Percentiles rank a stretch among this genome's conserved stretches.
phyloP scores from a whole-genome alignment of 78 protist genomes.

The Cavenderia fasciculata region DNA sequence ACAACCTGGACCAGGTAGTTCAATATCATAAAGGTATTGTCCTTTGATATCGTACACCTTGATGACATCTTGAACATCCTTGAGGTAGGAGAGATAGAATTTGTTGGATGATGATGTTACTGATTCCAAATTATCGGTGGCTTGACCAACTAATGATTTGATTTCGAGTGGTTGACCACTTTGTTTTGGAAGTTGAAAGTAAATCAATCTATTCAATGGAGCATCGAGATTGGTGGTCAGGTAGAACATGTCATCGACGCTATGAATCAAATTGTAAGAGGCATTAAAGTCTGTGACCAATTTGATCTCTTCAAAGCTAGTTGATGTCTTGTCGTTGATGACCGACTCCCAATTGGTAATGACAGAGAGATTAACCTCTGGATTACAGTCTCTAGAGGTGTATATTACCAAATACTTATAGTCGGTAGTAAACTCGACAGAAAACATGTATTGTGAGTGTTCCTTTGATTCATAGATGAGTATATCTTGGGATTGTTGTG shows the following conservation, averaged over 20 bases:
- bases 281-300: slow-evolving; percentile 77
- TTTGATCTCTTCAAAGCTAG: neutral
- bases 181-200: slow-evolving; percentile 15
- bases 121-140: slow-evolving; percentile 36
- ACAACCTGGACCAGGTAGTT: slow-evolving; percentile 65
- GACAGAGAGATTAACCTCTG: slow-evolving; percentile 51
- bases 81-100: slow-evolving; percentile 51
- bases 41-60: slow-evolving; percentile 79
- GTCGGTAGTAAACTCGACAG: slow-evolving; percentile 63
- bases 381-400: slow-evolving; percentile 59
- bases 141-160: slow-evolving; percentile 76
- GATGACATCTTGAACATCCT: slow-evolving; percentile 82
- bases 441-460: slow-evolving; percentile 46
- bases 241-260: slow-evolving; percentile 67
- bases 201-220: slow-evolving; percentile 75
- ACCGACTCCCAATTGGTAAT: slow-evolving; percentile 6
- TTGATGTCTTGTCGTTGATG: neutral
- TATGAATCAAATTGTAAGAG: slow-evolving; percentile 84
- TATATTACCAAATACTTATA: slow-evolving; percentile 51
- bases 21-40: neutral
- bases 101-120: neutral
- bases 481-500: slow-evolving; percentile 74
- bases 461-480: slow-evolving; percentile 53
- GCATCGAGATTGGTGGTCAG: slow-evolving; percentile 88
- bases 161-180: neutral